Conservation (phyloP, 2,329 filamentous ascomycete genomes). For the Trichoderma pleuroti region DNA sequence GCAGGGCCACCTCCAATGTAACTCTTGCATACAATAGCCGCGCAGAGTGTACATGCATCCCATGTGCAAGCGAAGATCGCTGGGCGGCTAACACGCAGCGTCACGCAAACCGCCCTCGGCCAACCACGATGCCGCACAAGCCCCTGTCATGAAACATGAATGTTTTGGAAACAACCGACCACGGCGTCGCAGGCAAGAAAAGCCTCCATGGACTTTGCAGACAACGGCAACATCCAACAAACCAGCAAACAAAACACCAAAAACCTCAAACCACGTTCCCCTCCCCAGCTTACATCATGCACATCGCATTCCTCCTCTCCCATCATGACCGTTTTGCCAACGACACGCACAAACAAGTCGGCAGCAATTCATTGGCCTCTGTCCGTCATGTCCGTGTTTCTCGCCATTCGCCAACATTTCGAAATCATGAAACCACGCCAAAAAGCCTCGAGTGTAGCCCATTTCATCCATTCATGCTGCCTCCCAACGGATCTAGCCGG, state of each 20-base stretch:
- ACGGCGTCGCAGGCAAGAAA: not conserved
- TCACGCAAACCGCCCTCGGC: not conserved
- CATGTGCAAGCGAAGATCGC: not conserved
- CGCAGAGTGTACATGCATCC: not conserved
- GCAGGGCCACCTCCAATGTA: not conserved
- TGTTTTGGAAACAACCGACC: not conserved
- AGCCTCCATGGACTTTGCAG: not conserved
- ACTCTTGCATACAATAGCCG: not conserved
- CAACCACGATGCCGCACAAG: not conserved
- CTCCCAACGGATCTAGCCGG: slow-evolving; percentile 1
- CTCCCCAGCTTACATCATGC: not conserved
- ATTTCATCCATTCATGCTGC: not conserved
- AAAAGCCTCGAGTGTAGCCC: not conserved
- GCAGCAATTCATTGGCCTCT: not conserved
- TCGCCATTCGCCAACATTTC: not conserved
- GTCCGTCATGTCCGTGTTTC: too few relatives aligned
- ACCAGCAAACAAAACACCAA: not conserved
- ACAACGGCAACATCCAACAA: not conserved
- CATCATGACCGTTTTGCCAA: too few relatives aligned
- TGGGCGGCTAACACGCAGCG: not conserved
- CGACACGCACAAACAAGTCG: not conserved
- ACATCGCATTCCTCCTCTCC: not conserved
- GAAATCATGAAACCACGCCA: not conserved
- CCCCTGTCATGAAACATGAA: slow-evolving; percentile 5
- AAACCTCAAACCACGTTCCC: not conserved